Conservation (phyloP, 139 green algal species). For the Edaphochlamys debaryana region DNA sequence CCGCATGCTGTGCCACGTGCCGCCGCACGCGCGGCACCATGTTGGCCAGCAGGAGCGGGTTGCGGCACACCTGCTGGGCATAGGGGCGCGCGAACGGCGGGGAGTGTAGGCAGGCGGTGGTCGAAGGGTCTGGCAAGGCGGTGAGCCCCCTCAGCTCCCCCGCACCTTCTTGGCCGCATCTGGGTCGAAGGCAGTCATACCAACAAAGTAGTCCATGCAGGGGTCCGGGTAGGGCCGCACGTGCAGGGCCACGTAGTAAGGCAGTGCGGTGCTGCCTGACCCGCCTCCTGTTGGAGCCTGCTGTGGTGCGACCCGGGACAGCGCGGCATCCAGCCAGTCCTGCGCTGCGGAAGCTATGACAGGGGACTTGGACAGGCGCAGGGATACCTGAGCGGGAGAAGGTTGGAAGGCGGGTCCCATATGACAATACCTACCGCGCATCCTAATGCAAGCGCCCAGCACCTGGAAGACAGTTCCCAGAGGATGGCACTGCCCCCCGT, state of each 20-base stretch:
- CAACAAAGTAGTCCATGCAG: slow-evolving; percentile 19
- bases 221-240: slow-evolving; percentile 25
- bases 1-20: not conserved
- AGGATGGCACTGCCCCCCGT: no score
- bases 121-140: not conserved
- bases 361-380: not conserved
- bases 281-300: not conserved
- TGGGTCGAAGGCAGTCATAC: not conserved
- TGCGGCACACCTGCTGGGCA: slow-evolving; percentile 12
- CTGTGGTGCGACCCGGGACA: no score
- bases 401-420: not conserved
- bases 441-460: no score
- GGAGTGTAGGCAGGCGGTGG: no score
- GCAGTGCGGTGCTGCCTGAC: not conserved
- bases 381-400: slow-evolving; percentile 2
- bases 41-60: slow-evolving; percentile 4
- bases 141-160: not conserved
- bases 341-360: not conserved
- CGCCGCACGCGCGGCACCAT: slow-evolving; percentile 15
- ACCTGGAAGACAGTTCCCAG: no score
- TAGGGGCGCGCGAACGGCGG: not conserved
- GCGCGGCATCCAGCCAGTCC: not conserved
- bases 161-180: not conserved
- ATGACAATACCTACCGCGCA: no score
- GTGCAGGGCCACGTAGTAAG: slow-evolving; percentile 29